Base-by-base conservation (phyloP, 116 monocot genomes). In the Phalaenopsis hybrid region DNA sequence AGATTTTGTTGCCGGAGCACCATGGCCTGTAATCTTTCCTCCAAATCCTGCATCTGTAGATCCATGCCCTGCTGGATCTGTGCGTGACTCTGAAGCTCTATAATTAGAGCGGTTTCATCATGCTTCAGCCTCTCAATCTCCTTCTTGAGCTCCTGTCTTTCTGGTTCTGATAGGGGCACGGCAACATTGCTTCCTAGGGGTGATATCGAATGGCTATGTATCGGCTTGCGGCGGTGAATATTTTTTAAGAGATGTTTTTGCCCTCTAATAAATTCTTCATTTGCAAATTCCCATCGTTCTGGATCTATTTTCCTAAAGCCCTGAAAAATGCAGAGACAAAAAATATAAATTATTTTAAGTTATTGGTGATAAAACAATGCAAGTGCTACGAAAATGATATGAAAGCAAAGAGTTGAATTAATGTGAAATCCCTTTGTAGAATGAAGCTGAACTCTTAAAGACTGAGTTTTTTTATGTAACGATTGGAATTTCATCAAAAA, bases 291-390 rank as follows among this genome's bases (percentile, higher is more conserved):
- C 99, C 99, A 95, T 73, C 86, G 89, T 15, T 94, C 92, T 17
- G 95, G 99, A 84, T 99, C 99, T 44, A 89, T 85, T 89, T 99
- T 99, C 76, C 90, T 92, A 73, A 99, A 99, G 21, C 99, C 99
- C 94, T 94, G 86, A 9, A 82, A 72, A 37, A 16, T 33, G 0
- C 33, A 72, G 0, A 55, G 28, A 72, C 41, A 41, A 37, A 2
- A 72, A 41, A 72, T 72, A 34, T 37, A 72, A 72, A 37, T 72
- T 41, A 72, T 72, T 41, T 41, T 5, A 12, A 37, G 72, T 72
- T 37, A 6, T 5, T 72, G 16, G 37, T 37, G 37, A 72, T 5
- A 72, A 12, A 41, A 25, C 37, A 72, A 41, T 37, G 41, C 37
- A 72, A 34, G 16, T 34, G 6, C 37, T 72, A 17, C 12, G 67